Conservation (phyloP, 345 rosid genomes). For the Cardiospermum halicacabum region DNA sequence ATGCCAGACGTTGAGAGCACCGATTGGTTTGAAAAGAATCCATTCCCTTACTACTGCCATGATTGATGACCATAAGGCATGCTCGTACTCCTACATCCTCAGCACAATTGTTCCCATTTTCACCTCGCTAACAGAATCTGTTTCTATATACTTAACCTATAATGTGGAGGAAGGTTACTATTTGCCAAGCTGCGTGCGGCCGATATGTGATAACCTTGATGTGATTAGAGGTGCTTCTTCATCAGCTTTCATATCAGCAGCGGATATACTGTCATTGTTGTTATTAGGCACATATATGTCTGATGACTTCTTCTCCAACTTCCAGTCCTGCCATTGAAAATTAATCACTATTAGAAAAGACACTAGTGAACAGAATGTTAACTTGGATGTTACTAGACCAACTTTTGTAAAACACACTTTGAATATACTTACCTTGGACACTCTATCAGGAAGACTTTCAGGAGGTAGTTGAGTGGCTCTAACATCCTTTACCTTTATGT, state of each 20-base stretch:
- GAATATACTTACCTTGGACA: constrained; percentile 55
- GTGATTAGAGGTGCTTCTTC: constrained; percentile 84
- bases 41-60: neutral
- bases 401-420: neutral
- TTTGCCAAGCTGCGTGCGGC: constrained; percentile 73
- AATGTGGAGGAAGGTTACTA: constrained; percentile 41
- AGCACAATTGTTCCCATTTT: neutral
- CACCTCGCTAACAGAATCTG: neutral
- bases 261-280: constrained; percentile 29
- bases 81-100: neutral
- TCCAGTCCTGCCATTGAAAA: constrained; percentile 62
- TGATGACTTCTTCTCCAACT: constrained; percentile 89
- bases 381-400: too few relatives aligned
- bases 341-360: neutral
- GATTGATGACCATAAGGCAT: constrained; percentile 3
- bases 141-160: constrained; percentile 9
- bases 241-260: constrained; percentile 46
- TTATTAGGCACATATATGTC: constrained; percentile 55
- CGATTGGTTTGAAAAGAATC: constrained; percentile 6
- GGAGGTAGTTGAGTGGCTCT: constrained; percentile 58
- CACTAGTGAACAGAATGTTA: neutral
- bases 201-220: constrained; percentile 69
- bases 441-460: constrained; percentile 75
- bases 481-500: constrained; percentile 73
- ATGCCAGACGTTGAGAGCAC: constrained; percentile 9